Conservation (phyloP, 2,329 filamentous ascomycete genomes). For the Colletotrichum somersetense region DNA sequence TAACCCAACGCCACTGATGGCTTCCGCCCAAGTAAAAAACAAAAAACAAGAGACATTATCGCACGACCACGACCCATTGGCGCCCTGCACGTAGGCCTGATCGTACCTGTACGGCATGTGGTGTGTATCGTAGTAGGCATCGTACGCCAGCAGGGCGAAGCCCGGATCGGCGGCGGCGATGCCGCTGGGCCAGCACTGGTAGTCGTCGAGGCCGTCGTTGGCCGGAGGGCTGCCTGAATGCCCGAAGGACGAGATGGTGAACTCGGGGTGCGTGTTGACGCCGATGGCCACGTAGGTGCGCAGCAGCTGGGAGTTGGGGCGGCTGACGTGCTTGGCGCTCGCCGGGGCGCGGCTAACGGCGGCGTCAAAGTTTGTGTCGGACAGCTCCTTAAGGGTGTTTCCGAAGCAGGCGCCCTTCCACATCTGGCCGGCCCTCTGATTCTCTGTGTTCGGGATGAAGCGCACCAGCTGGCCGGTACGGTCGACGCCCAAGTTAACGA, state of each 20-base stretch:
- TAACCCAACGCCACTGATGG: no score
- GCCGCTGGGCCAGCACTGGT: conserved; percentile 44
- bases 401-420: not conserved
- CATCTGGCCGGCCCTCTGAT: not conserved
- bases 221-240: conserved; percentile 17
- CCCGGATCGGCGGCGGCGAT: conserved; percentile 43
- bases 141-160: conserved; percentile 43
- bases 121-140: conserved; percentile 41
- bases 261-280: conserved; percentile 11
- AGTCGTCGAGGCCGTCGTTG: conserved; percentile 44
- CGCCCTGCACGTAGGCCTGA: conserved; percentile 9
- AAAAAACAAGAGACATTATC: not conserved
- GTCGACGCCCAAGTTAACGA: not conserved
- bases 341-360: not conserved
- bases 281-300: not conserved
- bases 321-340: not conserved
- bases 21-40: no score
- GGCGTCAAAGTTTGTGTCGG: not conserved
- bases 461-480: not conserved
- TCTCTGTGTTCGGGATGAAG: not conserved
- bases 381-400: not conserved
- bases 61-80: conserved; percentile 4
- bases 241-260: conserved; percentile 12
- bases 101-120: conserved; percentile 20
- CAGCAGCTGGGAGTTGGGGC: not conserved